These are phyloP conservation scores for Aspergillus olivimuriae DNA, from an alignment of 495 filamentous ascomycete species.

Conservation along the genomic window DNA sequence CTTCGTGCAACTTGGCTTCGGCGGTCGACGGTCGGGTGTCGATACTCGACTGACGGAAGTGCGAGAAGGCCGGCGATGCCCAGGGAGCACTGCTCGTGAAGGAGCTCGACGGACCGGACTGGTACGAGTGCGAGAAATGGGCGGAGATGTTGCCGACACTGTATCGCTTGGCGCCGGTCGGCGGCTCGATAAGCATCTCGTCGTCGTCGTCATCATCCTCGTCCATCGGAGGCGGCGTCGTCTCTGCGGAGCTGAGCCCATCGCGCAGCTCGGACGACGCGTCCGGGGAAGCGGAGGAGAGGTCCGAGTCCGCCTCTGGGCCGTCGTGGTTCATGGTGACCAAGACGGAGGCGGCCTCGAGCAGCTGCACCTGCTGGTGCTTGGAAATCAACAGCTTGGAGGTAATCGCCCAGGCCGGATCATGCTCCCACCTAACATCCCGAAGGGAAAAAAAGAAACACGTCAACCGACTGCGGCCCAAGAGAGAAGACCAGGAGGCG, in stretches of 20 bases:
- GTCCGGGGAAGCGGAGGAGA: conserved; percentile 74
- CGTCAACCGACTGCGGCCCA: conserved; percentile 27
- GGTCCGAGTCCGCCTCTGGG: conserved; percentile 65
- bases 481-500: conserved; percentile 13
- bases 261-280: conserved; percentile 73
- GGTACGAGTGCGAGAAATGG: conserved; percentile 73
- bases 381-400: conserved; percentile 98
- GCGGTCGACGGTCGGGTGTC: conserved; percentile 58
- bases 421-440: conserved; percentile 89
- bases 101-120: conserved; percentile 61
- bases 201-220: conserved; percentile 40
- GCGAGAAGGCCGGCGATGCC: conserved; percentile 42
- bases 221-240: conserved; percentile 48
- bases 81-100: conserved; percentile 40
- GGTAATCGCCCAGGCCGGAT: conserved; percentile 95
- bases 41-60: conserved; percentile 49
- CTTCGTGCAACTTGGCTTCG: conserved; percentile 48
- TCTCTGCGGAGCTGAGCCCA: conserved; percentile 52
- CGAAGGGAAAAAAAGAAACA: conserved; percentile 21
- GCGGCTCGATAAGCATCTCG: conserved; percentile 35
- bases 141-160: conserved; percentile 56
- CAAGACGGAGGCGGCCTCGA: conserved; percentile 92
- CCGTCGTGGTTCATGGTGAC: conserved; percentile 80
- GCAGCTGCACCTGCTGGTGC: conserved; percentile 96
- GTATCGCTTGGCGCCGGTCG: conserved; percentile 32